Conservation (phyloP, 768 basidiomycete genomes). For the Lactifluus subvellereus region DNA sequence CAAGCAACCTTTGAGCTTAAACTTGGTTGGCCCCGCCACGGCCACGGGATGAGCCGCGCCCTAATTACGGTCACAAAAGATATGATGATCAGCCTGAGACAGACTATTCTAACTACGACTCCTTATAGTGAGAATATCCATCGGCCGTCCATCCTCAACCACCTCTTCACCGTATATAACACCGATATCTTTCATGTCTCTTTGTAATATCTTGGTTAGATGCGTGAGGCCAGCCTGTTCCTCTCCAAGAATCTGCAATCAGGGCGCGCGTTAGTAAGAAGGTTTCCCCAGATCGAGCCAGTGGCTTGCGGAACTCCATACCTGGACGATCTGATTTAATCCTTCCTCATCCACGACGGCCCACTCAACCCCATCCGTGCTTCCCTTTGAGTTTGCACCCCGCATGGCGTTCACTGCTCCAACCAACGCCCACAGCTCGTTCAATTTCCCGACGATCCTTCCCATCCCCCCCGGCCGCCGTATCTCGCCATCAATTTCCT, state of each 20-base stretch:
- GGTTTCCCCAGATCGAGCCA: background rate
- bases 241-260: conserved; percentile 57
- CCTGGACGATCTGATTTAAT: conserved; percentile 68
- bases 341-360: conserved; percentile 86
- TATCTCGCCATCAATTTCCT: conserved; percentile 71
- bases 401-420: conserved; percentile 60
- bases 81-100: too few relatives aligned
- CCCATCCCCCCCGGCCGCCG: conserved; percentile 46
- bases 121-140: conserved; percentile 2
- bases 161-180: conserved; percentile 24
- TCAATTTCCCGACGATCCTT: conserved; percentile 63
- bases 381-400: conserved; percentile 43
- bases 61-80: background rate
- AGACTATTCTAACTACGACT: background rate
- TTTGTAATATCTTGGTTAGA: conserved; percentile 66
- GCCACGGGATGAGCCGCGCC: conserved; percentile 5
- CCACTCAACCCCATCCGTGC: conserved; percentile 55
- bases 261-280: background rate
- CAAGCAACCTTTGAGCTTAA: conserved; percentile 7
- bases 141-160: background rate
- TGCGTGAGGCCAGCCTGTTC: conserved; percentile 79
- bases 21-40: background rate
- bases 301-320: conserved; percentile 30
- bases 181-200: conserved; percentile 42
- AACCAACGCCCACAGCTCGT: conserved; percentile 81